Percentiles rank a stretch among this genome's conserved stretches.
These are phyloP conservation scores for Cucurbita argyrosperma DNA, from an alignment of 306 rosid genomes.

Conservation along the genomic window DNA sequence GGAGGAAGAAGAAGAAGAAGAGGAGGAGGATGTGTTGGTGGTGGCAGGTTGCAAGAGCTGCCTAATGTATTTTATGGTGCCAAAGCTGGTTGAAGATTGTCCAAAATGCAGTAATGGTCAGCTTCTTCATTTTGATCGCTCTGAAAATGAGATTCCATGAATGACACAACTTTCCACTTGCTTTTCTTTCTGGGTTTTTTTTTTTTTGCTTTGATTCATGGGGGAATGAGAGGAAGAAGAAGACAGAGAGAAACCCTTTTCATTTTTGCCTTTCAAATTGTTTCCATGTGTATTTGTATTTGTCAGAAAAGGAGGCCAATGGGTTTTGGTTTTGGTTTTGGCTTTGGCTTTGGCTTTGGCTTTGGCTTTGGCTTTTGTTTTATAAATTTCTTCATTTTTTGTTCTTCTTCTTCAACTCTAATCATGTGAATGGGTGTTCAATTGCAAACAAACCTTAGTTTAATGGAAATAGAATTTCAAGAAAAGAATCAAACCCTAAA, in stretches of 20 bases:
- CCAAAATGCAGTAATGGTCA: conserved; percentile 65
- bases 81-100: conserved; percentile 71
- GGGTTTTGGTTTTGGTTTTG: not conserved
- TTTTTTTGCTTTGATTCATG: not conserved
- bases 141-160: conserved; percentile 49
- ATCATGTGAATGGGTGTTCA: not conserved
- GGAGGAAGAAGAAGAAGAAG: conserved; percentile 8
- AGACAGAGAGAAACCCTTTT: not conserved
- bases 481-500: not conserved
- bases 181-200: not conserved
- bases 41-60: conserved; percentile 95
- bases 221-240: not conserved
- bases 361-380: not conserved
- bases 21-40: conserved; percentile 55
- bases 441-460: not conserved
- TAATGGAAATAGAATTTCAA: not conserved
- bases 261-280: not conserved
- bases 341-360: not conserved
- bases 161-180: not conserved
- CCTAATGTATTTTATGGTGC: conserved; percentile 93
- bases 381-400: not conserved
- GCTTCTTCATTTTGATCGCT: conserved; percentile 91
- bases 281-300: conserved; percentile 3
- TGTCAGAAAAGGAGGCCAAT: not conserved
- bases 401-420: not conserved